Evolutionary conservation across 1,284 basidiomycete genomes (phyloP), one percentile per base, ranked within the genome.

Genomic region (Mycosarcoma maydis): DNA sequence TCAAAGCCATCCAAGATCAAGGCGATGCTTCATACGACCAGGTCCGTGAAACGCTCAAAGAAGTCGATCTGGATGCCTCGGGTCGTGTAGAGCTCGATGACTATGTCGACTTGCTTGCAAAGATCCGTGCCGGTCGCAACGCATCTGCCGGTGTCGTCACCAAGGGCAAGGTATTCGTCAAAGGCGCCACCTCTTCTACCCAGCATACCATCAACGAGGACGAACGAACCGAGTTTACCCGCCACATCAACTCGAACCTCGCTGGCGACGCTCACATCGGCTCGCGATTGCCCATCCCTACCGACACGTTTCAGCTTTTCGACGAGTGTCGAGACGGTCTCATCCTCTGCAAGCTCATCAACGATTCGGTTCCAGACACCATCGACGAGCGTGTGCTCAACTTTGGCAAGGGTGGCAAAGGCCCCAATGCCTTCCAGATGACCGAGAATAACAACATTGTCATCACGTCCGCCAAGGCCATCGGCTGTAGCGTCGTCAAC

Each of bases 381-480:
- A 98, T 98, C 84, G 95, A 98, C 84, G 91, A 90, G 75, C 94
- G 95, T 87, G 95, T 98, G 5, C 86, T 98, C 74, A 98, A 98
- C 86, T 62, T 71, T 34, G 78, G 75, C 47, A 80, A 82, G 22
- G 81, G 61, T 16, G 83, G 83, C 38, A 85, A 85, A 71, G 80
- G 80, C 67, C 75, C 88, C 88, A 19, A 87, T 94, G 57, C 97
- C 93, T 98, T 98, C 88, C 94, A 98, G 81, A 97, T 97, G 83
- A 98, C 95, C 0, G 95, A 98, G 83, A 98, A 98, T 86, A 98
- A 98, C 86, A 98, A 98, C 84, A 95, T 98, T 76, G 95, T 98
- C 81, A 97, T 98, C 83, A 91, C 92, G 10, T 98, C 96, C 29
- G 89, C 95, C 38, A 95, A 97, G 84, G 95, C 92, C 83, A 98